Evolutionary conservation across 306 rosid genomes (phyloP), one percentile per base, ranked within the genome.

Genomic region (Trichosanthes truncata): DNA sequence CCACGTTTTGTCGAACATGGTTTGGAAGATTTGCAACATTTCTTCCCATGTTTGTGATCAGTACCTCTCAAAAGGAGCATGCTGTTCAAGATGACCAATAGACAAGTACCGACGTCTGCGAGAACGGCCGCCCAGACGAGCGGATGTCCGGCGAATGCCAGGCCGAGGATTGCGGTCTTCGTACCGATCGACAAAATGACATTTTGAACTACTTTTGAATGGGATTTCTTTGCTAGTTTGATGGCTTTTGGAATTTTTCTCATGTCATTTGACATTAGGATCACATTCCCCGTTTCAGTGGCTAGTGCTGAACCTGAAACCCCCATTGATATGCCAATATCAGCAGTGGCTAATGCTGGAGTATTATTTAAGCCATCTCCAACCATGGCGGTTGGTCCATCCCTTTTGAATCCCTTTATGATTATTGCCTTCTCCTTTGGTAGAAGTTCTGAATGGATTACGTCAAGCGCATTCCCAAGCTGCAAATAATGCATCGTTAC

Each of bases 91-190:
- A 93, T 95, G 48, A 95, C 99, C 48, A 91, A 78, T 52, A 95
- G 3, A 69, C 99, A 93, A 6, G 97, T 95, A 76, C 99, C 99
- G 51, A 91, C 96, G 84, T 95, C 99, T 9, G 97, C 97, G 23
- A 93, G 93, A 84, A 95, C 99, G 51, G 99, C 99, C 8, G 97
- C 99, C 97, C 99, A 93, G 52, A 95, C 89, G 36, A 93, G 86
- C 9, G 99, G 99, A 81, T 93, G 88, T 21, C 99, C 99, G 10
- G 83, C 90, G 67, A 95, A 60, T 67, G 91, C 97, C 79, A 95
- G 83, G 40, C 87, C 94, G 17, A 95, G 77, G 53, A 95, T 89
- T 0, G 86, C 89, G 1, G 56, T 78, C 89, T 95, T 95, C 3
- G 97, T 87, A 63, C 78, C 53, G 67, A 93, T 85, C 1, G 99